Percentiles rank a stretch among this genome's conserved stretches.
These are phyloP conservation scores for Letharia lupina DNA, from an alignment of 495 filamentous ascomycete genomes.

Conservation along the genomic window DNA sequence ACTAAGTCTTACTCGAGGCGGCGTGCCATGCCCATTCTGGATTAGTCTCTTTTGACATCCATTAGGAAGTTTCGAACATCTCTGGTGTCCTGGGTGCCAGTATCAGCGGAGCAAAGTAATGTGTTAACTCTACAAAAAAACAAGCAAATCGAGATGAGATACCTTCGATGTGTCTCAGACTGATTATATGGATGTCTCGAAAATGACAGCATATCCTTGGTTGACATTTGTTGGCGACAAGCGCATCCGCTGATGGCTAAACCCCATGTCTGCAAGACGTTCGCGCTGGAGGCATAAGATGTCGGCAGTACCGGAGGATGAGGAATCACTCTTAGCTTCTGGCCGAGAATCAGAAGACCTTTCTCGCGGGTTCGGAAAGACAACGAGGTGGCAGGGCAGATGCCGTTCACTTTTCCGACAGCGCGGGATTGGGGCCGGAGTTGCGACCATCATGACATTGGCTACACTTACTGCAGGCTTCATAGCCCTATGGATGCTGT, in stretches of 20 bases:
- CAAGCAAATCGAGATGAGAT: too few species aligned
- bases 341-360: background rate
- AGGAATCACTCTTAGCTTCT: constrained; percentile 2
- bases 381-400: background rate
- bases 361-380: background rate
- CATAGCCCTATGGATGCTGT: constrained; percentile 6
- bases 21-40: background rate
- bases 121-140: background rate
- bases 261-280: background rate
- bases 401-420: background rate
- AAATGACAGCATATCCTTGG: background rate
- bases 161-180: background rate
- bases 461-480: background rate
- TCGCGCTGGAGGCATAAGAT: background rate
- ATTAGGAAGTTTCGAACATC: background rate
- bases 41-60: background rate
- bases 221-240: background rate
- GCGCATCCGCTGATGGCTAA: background rate
- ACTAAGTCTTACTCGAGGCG: too few species aligned
- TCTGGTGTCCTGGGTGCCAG: background rate
- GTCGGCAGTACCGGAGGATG: constrained; percentile 3
- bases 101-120: background rate
- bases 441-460: background rate
- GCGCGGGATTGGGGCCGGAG: background rate
- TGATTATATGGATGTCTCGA: background rate